Percentiles rank a stretch among this genome's conserved stretches.
Evolutionary conservation across 345 rosid species (phyloP).

Genomic region (Streptanthus diversifolius): DNA sequence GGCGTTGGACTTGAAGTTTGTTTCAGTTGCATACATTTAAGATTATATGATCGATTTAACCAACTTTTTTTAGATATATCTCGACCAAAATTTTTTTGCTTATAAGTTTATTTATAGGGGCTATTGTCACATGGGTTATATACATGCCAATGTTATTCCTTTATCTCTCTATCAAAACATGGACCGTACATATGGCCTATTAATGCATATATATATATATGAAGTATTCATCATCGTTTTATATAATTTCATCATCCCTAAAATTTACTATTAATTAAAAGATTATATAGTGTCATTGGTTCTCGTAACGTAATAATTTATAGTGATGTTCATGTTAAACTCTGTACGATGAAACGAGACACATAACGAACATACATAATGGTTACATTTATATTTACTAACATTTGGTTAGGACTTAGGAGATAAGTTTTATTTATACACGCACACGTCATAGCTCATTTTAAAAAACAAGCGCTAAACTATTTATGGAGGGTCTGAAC

Average conservation of each 20-base stretch:
- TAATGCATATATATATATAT: background rate
- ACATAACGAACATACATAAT: constrained; percentile 15
- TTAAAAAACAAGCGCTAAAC: background rate
- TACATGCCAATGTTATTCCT: constrained; percentile 25
- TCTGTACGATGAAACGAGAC: constrained; percentile 14
- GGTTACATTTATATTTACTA: background rate
- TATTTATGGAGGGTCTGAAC: background rate
- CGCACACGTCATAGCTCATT: background rate
- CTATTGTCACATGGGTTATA: constrained; percentile 30
- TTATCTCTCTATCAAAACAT: constrained; percentile 12
- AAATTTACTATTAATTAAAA: constrained; percentile 1
- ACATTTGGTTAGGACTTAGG: background rate
- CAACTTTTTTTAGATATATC: background rate
- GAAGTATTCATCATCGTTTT: background rate
- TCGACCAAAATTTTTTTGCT: constrained; percentile 8
- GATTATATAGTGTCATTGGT: background rate
- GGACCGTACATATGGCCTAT: constrained; percentile 22
- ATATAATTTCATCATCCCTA: background rate
- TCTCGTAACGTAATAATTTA: constrained; percentile 12
- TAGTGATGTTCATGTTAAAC: constrained; percentile 1
- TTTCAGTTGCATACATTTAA: background rate
- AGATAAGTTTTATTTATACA: background rate
- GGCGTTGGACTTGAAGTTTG: background rate
- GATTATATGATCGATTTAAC: background rate
- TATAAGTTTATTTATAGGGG: constrained; percentile 7